These are phyloP conservation scores for Dacryopinax primogenitus DNA, from an alignment of 768 basidiomycete species.

Conservation along the genomic window DNA sequence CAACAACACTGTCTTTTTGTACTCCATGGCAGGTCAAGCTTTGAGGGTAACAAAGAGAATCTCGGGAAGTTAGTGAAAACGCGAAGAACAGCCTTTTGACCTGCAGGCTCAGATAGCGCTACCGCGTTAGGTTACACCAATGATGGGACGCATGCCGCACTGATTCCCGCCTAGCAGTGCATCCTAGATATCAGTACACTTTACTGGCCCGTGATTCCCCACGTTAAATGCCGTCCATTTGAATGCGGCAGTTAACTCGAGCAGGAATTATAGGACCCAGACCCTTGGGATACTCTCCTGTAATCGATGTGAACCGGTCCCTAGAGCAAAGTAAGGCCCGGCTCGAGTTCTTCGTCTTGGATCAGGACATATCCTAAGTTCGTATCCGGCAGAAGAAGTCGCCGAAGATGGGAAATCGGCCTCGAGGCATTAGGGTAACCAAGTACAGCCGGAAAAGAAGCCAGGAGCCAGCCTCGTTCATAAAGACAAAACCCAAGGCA, in stretches of 20 bases:
- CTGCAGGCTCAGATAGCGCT: not conserved
- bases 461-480: no score
- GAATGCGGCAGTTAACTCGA: not conserved
- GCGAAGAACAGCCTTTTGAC: not conserved
- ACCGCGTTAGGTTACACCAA: not conserved
- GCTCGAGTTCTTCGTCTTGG: no score
- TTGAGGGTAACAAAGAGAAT: slow-evolving; percentile 5
- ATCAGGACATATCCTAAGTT: no score
- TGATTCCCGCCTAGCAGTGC: not conserved
- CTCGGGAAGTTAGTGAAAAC: not conserved
- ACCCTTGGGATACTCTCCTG: no score
- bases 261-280: not conserved
- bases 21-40: not conserved
- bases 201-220: not conserved
- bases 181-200: not conserved
- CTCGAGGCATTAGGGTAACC: no score
- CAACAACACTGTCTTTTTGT: not conserved
- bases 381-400: no score
- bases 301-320: no score
- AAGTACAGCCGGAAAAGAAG: no score
- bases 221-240: not conserved
- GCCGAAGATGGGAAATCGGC: no score
- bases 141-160: not conserved
- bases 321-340: no score
- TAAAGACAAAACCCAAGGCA: no score